These are phyloP conservation scores for Entrophospora sp. DNA, from an alignment of 192 early-diverging fungal species.

Conservation along the genomic window DNA sequence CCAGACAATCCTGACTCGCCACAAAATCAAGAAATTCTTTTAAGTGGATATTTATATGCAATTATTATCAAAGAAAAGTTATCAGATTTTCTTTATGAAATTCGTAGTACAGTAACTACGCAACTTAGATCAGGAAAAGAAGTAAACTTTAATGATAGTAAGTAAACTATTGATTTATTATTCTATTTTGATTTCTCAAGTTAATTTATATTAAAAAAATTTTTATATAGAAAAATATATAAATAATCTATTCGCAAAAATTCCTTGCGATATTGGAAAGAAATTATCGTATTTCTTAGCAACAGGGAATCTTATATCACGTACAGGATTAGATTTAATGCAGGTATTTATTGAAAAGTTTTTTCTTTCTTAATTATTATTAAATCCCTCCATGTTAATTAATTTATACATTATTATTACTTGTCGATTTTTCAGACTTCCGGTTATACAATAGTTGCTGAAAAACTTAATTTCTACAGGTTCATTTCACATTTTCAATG, in stretches of 20 bases:
- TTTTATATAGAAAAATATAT: too few species aligned
- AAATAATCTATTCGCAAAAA: too few species aligned
- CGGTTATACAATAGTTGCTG: slow-evolving; percentile 93
- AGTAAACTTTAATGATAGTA: slow-evolving; percentile 71
- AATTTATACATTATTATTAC: too few species aligned
- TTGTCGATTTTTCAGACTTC: slow-evolving; percentile 39
- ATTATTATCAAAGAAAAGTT: slow-evolving; percentile 91
- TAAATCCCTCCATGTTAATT: too few species aligned
- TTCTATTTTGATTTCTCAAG: not conserved
- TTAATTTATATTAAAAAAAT: too few species aligned
- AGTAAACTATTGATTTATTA: slow-evolving; percentile 22
- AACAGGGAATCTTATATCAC: slow-evolving; percentile 90
- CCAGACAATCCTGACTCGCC: slow-evolving; percentile 95
- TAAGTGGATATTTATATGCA: slow-evolving; percentile 83
- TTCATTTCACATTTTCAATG: slow-evolving; percentile 95
- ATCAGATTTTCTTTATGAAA: slow-evolving; percentile 61
- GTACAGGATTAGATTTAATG: slow-evolving; percentile 89
- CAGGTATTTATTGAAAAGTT: slow-evolving; percentile 55
- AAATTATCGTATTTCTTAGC: slow-evolving; percentile 91
- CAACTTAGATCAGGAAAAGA: slow-evolving; percentile 41
- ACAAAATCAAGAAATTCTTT: slow-evolving; percentile 86
- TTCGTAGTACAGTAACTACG: slow-evolving; percentile 59
- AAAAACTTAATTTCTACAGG: slow-evolving; percentile 95
- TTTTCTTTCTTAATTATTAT: too few species aligned
- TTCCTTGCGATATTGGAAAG: too few species aligned